Conservation (phyloP, 1,284 basidiomycete species). For the Salmacisia buchloeana region DNA sequence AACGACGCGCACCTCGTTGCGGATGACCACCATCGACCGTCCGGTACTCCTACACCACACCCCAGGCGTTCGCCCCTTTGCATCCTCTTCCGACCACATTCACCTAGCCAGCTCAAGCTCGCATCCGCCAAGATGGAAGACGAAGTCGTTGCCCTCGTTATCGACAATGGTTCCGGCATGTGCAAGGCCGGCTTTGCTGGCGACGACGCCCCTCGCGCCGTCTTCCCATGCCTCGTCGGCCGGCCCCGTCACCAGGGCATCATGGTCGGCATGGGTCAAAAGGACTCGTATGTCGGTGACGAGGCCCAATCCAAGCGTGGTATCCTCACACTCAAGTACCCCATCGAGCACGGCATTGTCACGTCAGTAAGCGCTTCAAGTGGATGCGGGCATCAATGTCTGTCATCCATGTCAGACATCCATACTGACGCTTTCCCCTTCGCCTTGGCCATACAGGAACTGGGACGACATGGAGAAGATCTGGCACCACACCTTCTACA, state of each 20-base stretch:
- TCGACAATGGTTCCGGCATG: constrained; percentile 52
- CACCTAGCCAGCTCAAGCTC: too few relatives aligned
- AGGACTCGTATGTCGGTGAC: constrained; percentile 57
- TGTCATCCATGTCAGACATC: background rate
- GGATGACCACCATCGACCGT: too few relatives aligned
- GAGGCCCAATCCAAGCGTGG: constrained; percentile 93
- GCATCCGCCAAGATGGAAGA: constrained; percentile 20
- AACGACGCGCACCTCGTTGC: too few relatives aligned
- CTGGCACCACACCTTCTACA: constrained; percentile 53
- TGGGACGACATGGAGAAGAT: constrained; percentile 51
- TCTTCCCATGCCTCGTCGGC: constrained; percentile 81
- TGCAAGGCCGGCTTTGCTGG: constrained; percentile 60
- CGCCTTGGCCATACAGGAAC: background rate
- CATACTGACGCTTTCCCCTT: too few relatives aligned
- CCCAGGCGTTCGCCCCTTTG: too few relatives aligned
- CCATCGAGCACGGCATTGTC: constrained; percentile 64
- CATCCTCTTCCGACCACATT: too few relatives aligned
- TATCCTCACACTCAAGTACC: constrained; percentile 77
- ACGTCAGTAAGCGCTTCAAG: too few relatives aligned
- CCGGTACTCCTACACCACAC: too few relatives aligned
- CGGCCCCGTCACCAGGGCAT: constrained; percentile 87
- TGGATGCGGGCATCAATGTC: constrained; percentile 60
- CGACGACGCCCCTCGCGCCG: constrained; percentile 71
- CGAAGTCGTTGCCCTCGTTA: constrained; percentile 51
- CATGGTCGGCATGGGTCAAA: constrained; percentile 63